Evolutionary conservation across 352 stramenopile genomes (phyloP), one percentile per base, ranked within the genome.

Genomic region (Thraustotheca clavata): DNA sequence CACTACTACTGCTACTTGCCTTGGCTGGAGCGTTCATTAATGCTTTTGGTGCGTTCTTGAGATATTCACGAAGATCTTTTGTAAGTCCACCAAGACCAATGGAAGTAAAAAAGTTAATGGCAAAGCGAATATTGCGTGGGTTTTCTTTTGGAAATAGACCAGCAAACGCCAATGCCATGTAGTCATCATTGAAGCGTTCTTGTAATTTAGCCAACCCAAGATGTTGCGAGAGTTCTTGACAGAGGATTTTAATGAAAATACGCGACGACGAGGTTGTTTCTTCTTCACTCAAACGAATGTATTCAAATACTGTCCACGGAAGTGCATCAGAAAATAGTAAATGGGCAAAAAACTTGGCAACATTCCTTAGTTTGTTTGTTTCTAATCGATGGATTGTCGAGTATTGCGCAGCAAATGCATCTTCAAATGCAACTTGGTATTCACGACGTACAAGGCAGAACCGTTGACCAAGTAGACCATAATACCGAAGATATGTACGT

Each of bases 181-280:
- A 88, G 26, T 82, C 73, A 62, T 98, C 91, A 31, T 96, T 73
- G 73, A 99, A 98, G 7, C 96, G 83, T 49, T 96, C 76, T 71
- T 98, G 97, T 39, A 99, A 75, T 54, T 88, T 98, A 59, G 86
- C 87, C 49, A 99, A 88, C 31, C 97, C 97, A 67, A 99, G 80
- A 49, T 98, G 89, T 73, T 99, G 91, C 26, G 93, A 95, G 20
- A 99, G 89, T 71, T 99, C 96, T 72, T 99, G 96, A 36, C 94
- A 92, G 34, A 99, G 74, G 70, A 99, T 98, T 83, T 99, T 99
- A 71, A 99, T 95, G 71, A 99, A 99, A 72, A 99, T 99, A 75
- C 97, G 91, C 40, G 86, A 98, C 3, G 91, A 98, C 20, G 91
- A 98, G n/a, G 96, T 99, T 31, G 97, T 99, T 62, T 98, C 97